Conservation (phyloP, 1,284 basidiomycete genomes). For the Clitocybe nebularis region DNA sequence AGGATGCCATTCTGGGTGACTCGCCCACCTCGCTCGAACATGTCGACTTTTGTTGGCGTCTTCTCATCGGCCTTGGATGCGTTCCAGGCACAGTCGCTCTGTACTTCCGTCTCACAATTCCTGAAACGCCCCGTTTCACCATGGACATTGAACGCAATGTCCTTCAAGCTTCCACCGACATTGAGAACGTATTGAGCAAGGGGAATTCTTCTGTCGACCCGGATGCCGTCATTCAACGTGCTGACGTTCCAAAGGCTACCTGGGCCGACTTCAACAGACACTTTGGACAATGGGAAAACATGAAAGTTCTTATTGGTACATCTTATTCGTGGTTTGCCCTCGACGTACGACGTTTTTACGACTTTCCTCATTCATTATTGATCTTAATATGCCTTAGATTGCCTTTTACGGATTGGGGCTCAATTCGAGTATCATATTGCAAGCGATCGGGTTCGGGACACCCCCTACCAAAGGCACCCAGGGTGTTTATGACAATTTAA, state of each 20-base stretch:
- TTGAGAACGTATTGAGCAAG: conserved; percentile 59
- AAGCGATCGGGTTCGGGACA: conserved; percentile 54
- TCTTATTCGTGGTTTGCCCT: conserved; percentile 76
- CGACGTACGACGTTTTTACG: conserved; percentile 41
- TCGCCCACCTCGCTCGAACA: conserved; percentile 34
- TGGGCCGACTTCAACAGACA: conserved; percentile 60
- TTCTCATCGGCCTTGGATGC: conserved; percentile 69
- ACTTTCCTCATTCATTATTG: conserved; percentile 1
- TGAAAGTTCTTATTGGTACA: conserved; percentile 62
- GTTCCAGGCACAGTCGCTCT: conserved; percentile 65
- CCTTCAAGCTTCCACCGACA: conserved; percentile 65
- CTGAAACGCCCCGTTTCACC: conserved; percentile 82
- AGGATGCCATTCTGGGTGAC: conserved; percentile 52
- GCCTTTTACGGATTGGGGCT: conserved; percentile 84
- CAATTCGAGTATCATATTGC: conserved; percentile 68
- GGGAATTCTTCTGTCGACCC: conserved; percentile 51
- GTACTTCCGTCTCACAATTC: conserved; percentile 77
- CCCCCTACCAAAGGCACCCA: conserved; percentile 31
- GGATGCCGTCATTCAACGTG: conserved; percentile 53
- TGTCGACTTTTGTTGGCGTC: conserved; percentile 65
- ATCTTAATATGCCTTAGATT: conserved; percentile 41
- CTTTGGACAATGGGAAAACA: conserved; percentile 62
- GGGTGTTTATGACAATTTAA: conserved; percentile 46
- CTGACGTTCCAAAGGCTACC: conserved; percentile 61
- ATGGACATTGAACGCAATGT: conserved; percentile 89